Conservation (phyloP, 78 protist genomes). For the Trichosphaerium sp. region DNA sequence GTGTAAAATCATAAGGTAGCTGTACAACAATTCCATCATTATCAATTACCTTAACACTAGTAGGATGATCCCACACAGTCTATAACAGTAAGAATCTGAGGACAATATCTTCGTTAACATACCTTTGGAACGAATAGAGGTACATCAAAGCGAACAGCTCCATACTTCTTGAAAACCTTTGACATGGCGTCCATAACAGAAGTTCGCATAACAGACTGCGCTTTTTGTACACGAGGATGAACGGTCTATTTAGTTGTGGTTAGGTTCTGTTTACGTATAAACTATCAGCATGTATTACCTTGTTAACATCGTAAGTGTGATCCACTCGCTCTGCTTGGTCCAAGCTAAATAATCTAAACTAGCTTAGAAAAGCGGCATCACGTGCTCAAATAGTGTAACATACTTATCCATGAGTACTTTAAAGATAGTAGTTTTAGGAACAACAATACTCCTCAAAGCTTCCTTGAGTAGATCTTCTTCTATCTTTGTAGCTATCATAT, state of each 20-base stretch:
- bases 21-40: constrained; percentile 40
- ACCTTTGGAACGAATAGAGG: constrained; percentile 39
- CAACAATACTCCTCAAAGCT: constrained; percentile 29
- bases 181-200: not conserved
- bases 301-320: too few relatives aligned
- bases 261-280: too few relatives aligned
- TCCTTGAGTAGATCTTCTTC: constrained; percentile 49
- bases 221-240: too few relatives aligned
- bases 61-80: not conserved
- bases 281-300: too few relatives aligned
- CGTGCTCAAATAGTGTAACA: constrained; percentile 12
- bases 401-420: constrained; percentile 16
- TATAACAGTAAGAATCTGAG: not conserved
- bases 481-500: constrained; percentile 25
- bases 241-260: too few relatives aligned
- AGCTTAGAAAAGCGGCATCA: too few relatives aligned
- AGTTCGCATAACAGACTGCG: too few relatives aligned
- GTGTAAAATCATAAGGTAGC: constrained; percentile 36
- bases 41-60: constrained; percentile 20
- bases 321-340: too few relatives aligned
- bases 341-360: too few relatives aligned
- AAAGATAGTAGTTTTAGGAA: constrained; percentile 22
- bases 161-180: constrained; percentile 1
- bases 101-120: too few relatives aligned
- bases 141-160: constrained; percentile 33